phyloP scores from a whole-genome alignment of 1,284 basidiomycete genomes.

The Anthracocystis setariae region DNA sequence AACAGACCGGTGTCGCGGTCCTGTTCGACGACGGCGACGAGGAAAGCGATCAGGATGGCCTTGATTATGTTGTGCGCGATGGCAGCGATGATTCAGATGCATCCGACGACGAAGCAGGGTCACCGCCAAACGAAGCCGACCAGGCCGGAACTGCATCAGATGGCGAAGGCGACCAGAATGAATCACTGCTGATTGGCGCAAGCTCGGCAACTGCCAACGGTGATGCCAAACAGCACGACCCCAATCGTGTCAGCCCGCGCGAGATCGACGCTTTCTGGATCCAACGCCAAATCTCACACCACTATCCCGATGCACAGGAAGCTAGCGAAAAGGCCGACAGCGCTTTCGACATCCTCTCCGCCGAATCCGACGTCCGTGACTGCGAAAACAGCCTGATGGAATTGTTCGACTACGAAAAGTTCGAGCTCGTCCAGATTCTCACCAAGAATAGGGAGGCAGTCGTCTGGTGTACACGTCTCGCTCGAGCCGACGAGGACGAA shows the following conservation, averaged over 20 bases:
- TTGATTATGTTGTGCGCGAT: slow-evolving; percentile 79
- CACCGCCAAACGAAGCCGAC: slow-evolving; percentile 67
- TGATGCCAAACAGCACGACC: slow-evolving; percentile 69
- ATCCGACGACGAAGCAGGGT: slow-evolving; percentile 72
- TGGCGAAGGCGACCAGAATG: slow-evolving; percentile 76
- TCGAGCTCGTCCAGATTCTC: slow-evolving; percentile 88
- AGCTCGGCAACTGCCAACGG: slow-evolving; percentile 60
- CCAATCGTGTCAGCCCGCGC: slow-evolving; percentile 78
- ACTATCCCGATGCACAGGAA: slow-evolving; percentile 93
- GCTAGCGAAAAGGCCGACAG: slow-evolving; percentile 88
- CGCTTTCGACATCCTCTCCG: slow-evolving; percentile 84
- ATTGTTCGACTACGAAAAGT: slow-evolving; percentile 90
- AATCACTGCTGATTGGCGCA: slow-evolving; percentile 67
- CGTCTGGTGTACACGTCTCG: slow-evolving; percentile 97
- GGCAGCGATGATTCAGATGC: slow-evolving; percentile 77
- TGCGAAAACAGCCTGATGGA: slow-evolving; percentile 98
- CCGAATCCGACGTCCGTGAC: slow-evolving; percentile 88
- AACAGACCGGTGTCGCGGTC: slow-evolving; percentile 70
- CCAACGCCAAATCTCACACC: slow-evolving; percentile 87
- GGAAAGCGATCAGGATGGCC: slow-evolving; percentile 87
- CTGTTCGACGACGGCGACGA: slow-evolving; percentile 73
- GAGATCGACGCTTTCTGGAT: slow-evolving; percentile 98
- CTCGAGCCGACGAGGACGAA: slow-evolving; percentile 88
- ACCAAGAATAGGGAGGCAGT: slow-evolving; percentile 95
- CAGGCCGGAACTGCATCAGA: slow-evolving; percentile 72